phyloP scores from a whole-genome alignment of 352 stramenopile species.

The Blastocystis sp. region DNA sequence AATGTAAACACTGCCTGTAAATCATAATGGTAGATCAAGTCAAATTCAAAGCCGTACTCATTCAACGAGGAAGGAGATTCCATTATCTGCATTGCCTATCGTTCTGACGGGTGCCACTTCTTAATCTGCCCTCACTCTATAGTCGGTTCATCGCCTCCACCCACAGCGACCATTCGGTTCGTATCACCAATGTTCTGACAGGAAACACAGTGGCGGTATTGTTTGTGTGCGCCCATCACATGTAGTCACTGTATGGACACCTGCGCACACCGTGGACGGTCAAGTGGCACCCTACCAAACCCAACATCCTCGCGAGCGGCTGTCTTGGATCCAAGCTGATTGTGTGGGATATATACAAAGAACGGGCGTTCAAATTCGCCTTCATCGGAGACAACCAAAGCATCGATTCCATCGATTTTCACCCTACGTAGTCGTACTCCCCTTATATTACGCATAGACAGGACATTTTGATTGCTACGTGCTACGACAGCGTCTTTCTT shows the following conservation, averaged over 20 bases:
- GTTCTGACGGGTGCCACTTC: slow-evolving; percentile 8
- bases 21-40: background rate
- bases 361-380: background rate
- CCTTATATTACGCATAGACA: background rate
- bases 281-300: slow-evolving; percentile 91
- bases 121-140: background rate
- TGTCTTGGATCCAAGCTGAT: slow-evolving; percentile 90
- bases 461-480: background rate
- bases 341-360: slow-evolving; percentile 74
- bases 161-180: slow-evolving; percentile 95
- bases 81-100: slow-evolving; percentile 15
- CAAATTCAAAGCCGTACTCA: background rate
- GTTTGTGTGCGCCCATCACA: background rate
- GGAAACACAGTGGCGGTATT: slow-evolving; percentile 71
- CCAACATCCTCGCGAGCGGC: slow-evolving; percentile 87
- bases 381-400: background rate
- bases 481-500: slow-evolving; percentile 39
- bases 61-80: background rate
- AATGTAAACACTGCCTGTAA: background rate
- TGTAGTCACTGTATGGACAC: slow-evolving; percentile 81
- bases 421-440: slow-evolving; percentile 12
- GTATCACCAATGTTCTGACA: slow-evolving; percentile 90
- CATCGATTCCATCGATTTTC: slow-evolving; percentile 31
- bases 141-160: slow-evolving; percentile 86
- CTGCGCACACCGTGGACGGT: slow-evolving; percentile 90